Evolutionary conservation across 1,284 basidiomycete genomes (phyloP).

Genomic region (Sanghuangporus baumii): DNA sequence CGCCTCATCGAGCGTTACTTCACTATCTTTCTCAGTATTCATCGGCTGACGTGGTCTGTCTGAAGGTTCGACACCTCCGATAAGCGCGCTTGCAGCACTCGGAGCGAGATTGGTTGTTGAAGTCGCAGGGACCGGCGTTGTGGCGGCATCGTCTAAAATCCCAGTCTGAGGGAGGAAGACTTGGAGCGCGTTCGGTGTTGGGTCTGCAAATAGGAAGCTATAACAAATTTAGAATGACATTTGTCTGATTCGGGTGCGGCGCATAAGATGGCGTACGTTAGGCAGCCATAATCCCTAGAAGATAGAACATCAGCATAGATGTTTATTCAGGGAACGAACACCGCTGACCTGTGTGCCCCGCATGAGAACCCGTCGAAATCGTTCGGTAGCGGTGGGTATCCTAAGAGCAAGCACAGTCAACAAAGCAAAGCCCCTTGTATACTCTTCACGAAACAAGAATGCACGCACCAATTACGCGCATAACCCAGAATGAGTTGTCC

Average conservation of each 20-base stretch:
- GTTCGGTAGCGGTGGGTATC: conserved; percentile 79
- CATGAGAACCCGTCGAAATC: conserved; percentile 77
- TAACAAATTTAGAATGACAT: conserved; percentile 3
- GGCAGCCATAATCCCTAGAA: conserved; percentile 75
- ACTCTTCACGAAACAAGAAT: background rate
- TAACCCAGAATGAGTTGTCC: conserved; percentile 82
- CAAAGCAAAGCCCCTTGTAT: background rate
- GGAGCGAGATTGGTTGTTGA: conserved; percentile 8
- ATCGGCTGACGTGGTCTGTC: background rate
- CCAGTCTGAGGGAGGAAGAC: conserved; percentile 55
- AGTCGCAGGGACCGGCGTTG: conserved; percentile 10
- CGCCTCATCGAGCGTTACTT: conserved; percentile 38
- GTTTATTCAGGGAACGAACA: background rate
- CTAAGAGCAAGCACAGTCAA: conserved; percentile 30
- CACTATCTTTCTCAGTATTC: background rate
- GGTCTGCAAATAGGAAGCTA: conserved; percentile 77
- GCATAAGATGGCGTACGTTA: conserved; percentile 51
- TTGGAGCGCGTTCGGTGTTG: conserved; percentile 72
- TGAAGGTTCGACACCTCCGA: background rate
- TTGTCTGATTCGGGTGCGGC: background rate
- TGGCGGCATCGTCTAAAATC: conserved; percentile 31
- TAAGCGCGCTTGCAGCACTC: conserved; percentile 13
- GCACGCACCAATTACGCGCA: conserved; percentile 69
- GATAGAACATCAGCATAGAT: conserved; percentile 2
- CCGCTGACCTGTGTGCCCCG: conserved; percentile 70